Percentiles rank a stretch among this genome's conserved stretches.
These are phyloP conservation scores for Kregervanrija pseudodelftensis DNA, from an alignment of 805 yeast genomes.

Conservation along the genomic window DNA sequence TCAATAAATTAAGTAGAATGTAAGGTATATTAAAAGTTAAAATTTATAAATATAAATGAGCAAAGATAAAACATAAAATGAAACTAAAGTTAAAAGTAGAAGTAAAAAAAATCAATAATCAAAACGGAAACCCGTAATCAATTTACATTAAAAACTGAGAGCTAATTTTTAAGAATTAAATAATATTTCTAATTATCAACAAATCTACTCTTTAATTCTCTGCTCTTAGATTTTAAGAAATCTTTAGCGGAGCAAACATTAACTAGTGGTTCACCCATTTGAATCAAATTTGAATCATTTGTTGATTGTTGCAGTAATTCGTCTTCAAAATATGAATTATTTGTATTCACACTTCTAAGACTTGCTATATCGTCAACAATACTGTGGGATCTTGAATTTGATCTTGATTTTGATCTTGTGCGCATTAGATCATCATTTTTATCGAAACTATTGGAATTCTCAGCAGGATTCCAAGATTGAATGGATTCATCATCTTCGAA, in stretches of 20 bases:
- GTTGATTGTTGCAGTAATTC: conserved; percentile 10
- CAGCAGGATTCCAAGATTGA: conserved; percentile 9
- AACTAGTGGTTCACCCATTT: conserved; percentile 10
- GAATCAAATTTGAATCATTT: neutral
- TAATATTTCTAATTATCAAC: conserved; percentile 1
- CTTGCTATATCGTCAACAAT: conserved; percentile 13
- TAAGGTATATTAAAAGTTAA: too few species aligned
- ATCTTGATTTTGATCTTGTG: neutral
- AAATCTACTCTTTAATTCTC: conserved; percentile 13
- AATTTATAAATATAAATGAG: too few species aligned
- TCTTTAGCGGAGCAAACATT: conserved; percentile 24
- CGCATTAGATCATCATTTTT: neutral
- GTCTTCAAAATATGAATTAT: conserved; percentile 18
- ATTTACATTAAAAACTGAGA: too few species aligned
- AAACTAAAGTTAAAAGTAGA: too few species aligned
- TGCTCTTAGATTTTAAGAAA: conserved; percentile 15
- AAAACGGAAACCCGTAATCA: too few species aligned
- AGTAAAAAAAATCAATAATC: too few species aligned
- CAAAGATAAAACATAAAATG: too few species aligned
- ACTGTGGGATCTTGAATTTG: conserved; percentile 3
- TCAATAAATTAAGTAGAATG: too few species aligned
- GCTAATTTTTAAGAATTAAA: too few species aligned
- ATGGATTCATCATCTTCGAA: conserved; percentile 7
- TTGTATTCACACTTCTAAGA: conserved; percentile 10
- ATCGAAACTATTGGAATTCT: neutral